Evolutionary conservation across 257 asterid species (phyloP).

Genomic region (Scutellaria minor): DNA sequence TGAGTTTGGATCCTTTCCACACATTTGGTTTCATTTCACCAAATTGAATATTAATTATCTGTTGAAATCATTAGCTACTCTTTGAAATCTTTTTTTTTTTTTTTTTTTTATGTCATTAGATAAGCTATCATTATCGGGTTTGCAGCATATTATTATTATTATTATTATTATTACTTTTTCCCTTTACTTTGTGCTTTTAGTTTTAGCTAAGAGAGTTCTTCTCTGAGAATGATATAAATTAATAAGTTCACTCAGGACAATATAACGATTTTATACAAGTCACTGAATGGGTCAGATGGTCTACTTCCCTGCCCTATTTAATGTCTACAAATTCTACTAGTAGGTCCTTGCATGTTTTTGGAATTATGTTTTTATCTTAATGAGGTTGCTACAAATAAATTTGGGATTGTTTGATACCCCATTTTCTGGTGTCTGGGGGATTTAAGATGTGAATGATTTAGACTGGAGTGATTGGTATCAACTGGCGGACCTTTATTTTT

Average conservation of each 20-base stretch:
- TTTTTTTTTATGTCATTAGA: constrained; percentile 13
- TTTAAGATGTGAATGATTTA: background rate
- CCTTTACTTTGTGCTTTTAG: background rate
- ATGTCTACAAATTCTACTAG: constrained; percentile 8
- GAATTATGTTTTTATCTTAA: constrained; percentile 1
- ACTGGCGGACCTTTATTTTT: background rate
- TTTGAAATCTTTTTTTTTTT: background rate
- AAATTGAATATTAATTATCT: constrained; percentile 6
- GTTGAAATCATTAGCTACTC: constrained; percentile 20
- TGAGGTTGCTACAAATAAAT: background rate
- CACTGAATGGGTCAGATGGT: constrained; percentile 22
- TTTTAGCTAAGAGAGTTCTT: constrained; percentile 26
- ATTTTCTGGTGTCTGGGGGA: constrained; percentile 4
- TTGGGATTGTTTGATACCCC: constrained; percentile 16
- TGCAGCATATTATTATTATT: constrained; percentile 2
- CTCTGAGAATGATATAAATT: background rate
- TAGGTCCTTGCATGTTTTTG: constrained; percentile 4
- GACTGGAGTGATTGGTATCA: background rate
- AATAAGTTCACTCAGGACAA: background rate
- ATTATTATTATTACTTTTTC: constrained; percentile 12
- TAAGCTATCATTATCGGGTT: constrained; percentile 15
- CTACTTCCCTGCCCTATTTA: constrained; percentile 6
- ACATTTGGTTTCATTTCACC: constrained; percentile 24
- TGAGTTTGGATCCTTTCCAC: constrained; percentile 27
- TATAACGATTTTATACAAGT: background rate